Evolutionary conservation across 1,284 basidiomycete genomes (phyloP), one percentile per base, ranked within the genome.

Genomic region (Ceratobasidium sp.): DNA sequence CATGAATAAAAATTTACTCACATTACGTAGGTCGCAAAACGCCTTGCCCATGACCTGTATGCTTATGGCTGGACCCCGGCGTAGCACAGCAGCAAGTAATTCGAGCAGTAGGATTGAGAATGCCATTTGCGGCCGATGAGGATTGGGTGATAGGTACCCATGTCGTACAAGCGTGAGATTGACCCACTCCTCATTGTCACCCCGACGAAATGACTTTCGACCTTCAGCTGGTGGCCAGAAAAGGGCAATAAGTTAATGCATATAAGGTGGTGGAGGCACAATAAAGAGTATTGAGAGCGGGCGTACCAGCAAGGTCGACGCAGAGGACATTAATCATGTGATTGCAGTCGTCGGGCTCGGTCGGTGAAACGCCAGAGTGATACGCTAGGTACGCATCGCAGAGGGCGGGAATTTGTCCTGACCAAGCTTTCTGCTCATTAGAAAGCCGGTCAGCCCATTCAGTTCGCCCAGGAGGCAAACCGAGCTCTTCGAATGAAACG

Each of bases 21-120:
- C 82, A 41, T 71, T 75, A 60, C 85, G 85, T 0, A 82, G 33
- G 78, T 85, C 81, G 78, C 85, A 85, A 0, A 85, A 12, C 0
- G 84, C 81, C 60, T 84, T 83, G 0, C 82, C 78, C 65, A 85
- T 85, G 0, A 83, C 83, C 77, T 86, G 83, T 1, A 83, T 76
- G 76, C 84, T 85, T 62, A 83, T 82, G 0, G 82, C 84, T 0
- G 84, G 76, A 33, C 83, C 82, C 33, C 78, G 77, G 0, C 82
- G 76, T 0, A 80, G 78, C 8, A 85, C 66, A 1, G 62, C 23
- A 16, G 78, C 80, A 73, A 82, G 83, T 0, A 85, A 79, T 55
- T 86, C 82, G 0, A 86, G 78, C 0, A 83, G 84, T 10, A 78
- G 64, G n/a, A 86, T n/a, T 0, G 83, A 83, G 20, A 86, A 68